Evolutionary conservation across 306 rosid genomes (phyloP).

Genomic region (Erythrophleum fordii): DNA sequence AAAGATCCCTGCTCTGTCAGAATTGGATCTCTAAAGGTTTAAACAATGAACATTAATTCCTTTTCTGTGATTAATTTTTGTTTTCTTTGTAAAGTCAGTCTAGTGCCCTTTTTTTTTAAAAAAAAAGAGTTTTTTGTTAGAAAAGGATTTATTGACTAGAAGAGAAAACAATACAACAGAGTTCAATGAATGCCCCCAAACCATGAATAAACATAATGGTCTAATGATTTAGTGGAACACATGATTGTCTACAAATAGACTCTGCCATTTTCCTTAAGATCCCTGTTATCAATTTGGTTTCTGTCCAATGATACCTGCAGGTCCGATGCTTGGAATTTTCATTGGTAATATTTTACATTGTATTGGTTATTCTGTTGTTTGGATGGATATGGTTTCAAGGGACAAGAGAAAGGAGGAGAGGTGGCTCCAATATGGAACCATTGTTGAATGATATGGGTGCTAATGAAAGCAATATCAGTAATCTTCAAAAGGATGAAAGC

Average conservation of each 20-base stretch:
- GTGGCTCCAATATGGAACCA: constrained; percentile 60
- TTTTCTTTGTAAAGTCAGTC: constrained; percentile 18
- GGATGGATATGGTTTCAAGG: constrained; percentile 76
- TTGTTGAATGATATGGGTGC: constrained; percentile 59
- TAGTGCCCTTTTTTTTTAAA: background rate
- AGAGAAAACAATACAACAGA: background rate
- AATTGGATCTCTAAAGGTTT: constrained; percentile 81
- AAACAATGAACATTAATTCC: constrained; percentile 12
- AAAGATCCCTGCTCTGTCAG: constrained; percentile 68
- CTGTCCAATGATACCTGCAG: constrained; percentile 53
- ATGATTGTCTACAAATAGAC: background rate
- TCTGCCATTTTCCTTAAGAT: constrained; percentile 27
- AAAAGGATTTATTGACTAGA: background rate
- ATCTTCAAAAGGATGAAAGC: constrained; percentile 54
- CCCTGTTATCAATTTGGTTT: constrained; percentile 34
- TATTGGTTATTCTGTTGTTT: constrained; percentile 65
- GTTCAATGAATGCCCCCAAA: background rate
- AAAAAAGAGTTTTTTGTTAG: background rate
- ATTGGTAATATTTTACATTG: constrained; percentile 61
- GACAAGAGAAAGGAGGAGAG: constrained; percentile 58
- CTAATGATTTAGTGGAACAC: constrained; percentile 7
- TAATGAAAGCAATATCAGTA: constrained; percentile 45
- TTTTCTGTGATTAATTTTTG: constrained; percentile 27
- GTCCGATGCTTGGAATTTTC: constrained; percentile 82
- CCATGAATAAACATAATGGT: constrained; percentile 17